phyloP scores from a whole-genome alignment of 208 protist species.

The Crithidia mellificae region DNA sequence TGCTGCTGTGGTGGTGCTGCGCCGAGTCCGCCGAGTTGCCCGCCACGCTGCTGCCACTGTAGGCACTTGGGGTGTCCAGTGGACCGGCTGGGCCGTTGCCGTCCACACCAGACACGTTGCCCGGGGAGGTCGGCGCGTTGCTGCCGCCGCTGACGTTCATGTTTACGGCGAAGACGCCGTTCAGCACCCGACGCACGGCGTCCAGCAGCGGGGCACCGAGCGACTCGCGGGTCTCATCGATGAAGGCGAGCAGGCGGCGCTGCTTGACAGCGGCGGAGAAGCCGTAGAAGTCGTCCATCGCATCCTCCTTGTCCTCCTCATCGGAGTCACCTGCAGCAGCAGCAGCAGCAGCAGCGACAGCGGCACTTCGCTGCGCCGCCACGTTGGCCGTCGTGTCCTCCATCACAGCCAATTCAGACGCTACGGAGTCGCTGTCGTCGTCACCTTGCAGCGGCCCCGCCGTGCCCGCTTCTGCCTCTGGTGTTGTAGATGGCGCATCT shows the following conservation, averaged over 20 bases:
- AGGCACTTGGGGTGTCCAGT: background rate
- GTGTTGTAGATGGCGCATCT: too few relatives aligned
- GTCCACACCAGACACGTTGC: background rate
- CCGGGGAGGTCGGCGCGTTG: background rate
- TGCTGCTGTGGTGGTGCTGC: conserved; percentile 1
- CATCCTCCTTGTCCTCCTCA: background rate
- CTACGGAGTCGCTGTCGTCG: background rate
- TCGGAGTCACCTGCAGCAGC: background rate
- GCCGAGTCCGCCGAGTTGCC: conserved; percentile 12
- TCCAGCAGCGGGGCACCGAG: conserved; percentile 21
- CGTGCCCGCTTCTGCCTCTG: too few relatives aligned
- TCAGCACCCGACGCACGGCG: conserved; percentile 3
- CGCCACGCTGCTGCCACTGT: background rate
- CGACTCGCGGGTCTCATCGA: conserved; percentile 7
- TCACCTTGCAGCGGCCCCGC: background rate
- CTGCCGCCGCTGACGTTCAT: background rate
- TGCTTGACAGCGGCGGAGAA: background rate
- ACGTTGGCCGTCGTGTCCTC: background rate
- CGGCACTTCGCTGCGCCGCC: background rate
- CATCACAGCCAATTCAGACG: background rate
- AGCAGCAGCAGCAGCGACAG: background rate
- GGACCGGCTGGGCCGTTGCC: background rate
- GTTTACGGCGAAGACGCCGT: conserved; percentile 23
- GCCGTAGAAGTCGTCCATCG: background rate
- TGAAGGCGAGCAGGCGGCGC: conserved; percentile 7